phyloP scores from a whole-genome alignment of 306 rosid genomes.

The Fragaria iinumae region DNA sequence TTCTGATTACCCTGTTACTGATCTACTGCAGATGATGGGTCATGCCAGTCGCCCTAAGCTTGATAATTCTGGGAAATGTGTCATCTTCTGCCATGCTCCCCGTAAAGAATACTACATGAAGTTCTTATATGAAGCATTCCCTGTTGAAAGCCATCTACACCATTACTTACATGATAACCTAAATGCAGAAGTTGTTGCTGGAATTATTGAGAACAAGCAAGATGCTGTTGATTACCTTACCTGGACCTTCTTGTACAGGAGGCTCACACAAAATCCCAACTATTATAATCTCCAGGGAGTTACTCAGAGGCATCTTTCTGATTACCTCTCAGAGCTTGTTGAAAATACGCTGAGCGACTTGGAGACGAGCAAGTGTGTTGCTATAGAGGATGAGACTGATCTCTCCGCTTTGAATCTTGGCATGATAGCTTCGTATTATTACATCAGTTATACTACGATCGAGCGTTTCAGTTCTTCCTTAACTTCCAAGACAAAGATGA shows the following conservation, averaged over 20 bases:
- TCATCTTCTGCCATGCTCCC: constrained; percentile 93
- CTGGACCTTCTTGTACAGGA: constrained; percentile 95
- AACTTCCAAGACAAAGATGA: constrained; percentile 87
- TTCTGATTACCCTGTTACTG: constrained; percentile 90
- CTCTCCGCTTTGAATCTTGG: constrained; percentile 89
- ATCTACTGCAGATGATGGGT: constrained; percentile 98
- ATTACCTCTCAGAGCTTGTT: constrained; percentile 90
- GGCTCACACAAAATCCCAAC: constrained; percentile 96
- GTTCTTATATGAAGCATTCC: constrained; percentile 94
- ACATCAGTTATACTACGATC: constrained; percentile 85
- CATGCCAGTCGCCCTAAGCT: constrained; percentile 92
- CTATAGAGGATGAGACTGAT: constrained; percentile 76
- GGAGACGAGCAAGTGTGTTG: constrained; percentile 81
- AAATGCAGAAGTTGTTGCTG: constrained; percentile 87
- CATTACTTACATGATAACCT: constrained; percentile 87
- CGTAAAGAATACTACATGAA: constrained; percentile 94
- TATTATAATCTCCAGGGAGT: constrained; percentile 96
- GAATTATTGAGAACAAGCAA: constrained; percentile 89
- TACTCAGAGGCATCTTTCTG: constrained; percentile 94
- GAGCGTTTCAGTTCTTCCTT: constrained; percentile 87
- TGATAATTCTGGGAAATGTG: constrained; percentile 91
- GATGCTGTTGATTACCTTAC: constrained; percentile 97
- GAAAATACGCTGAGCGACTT: constrained; percentile 81
- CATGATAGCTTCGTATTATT: constrained; percentile 85
- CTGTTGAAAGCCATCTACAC: constrained; percentile 92